Base-by-base conservation (phyloP, 106 monocot species). In the Allium fistulosum region DNA sequence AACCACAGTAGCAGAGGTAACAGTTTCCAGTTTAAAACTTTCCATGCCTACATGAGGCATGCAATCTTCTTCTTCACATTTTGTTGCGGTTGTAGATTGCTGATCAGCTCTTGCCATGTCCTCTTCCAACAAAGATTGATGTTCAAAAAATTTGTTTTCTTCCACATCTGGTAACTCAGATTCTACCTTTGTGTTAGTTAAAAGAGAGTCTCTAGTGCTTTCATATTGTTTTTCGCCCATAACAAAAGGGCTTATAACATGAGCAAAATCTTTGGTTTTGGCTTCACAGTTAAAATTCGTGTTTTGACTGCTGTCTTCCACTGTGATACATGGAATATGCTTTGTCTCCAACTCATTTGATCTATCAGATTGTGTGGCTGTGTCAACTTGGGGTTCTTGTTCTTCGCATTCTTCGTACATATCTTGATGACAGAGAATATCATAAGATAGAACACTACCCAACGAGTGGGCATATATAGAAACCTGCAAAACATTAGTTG, bases 361-460 rank as follows among this genome's bases (percentile, higher is more conserved):
- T 51, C 12, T n/a, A 59, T 2, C 63, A 52, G 67, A 7, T n/a
- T 65, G 52, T 5, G 26, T 10, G n/a, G 63, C 18, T 47, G 51
- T 62, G 51, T 83, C 69, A 68, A 46, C 45, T 5, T 59, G 48
- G 53, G 65, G 47, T 61, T 61, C 79, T 51, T 71, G 65, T 28
- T 84, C 76, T 55, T 17, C 17, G 9, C 52, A 63, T 74, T 70
- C 81, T 63, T 70, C 71, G 59, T 37, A 62, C 2, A 78, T 51
- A 64, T 99, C 72, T 81, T 99, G 97, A 67, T 99, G 97, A 61
- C 97, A 99, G 70, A 99, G 97, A 16, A 99, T 99, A 70, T 99
- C 97, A 85, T 90, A 99, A 59, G 97, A 87, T 10, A 99, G 76
- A 73, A 99, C 97, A 78, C 97, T 99, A 65, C 97, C 97, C 79